Evolutionary conservation across 2,329 filamentous ascomycete genomes (phyloP), one percentile per base, ranked within the genome.

Genomic region (Arthrinium phaeospermum): DNA sequence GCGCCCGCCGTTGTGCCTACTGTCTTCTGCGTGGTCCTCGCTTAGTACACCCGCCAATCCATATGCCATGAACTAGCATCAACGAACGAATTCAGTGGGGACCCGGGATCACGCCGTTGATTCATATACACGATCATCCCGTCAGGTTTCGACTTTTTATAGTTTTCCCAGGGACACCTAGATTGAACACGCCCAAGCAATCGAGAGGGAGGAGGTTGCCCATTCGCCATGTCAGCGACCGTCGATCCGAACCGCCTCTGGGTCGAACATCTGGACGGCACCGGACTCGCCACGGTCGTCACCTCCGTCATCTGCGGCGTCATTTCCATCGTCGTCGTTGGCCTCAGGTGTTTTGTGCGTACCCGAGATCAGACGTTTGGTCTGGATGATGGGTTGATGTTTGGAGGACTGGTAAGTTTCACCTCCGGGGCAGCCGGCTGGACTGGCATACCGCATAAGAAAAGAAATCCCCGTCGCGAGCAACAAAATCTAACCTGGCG

Each of bases 351-450:
- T 14, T 73, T 70, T 6, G 68, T 75, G n/a, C 71, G 73, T 19
- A 2, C 37, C 14, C 12, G 22, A 14, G 74, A 75, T 3, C 47
- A 57, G 8, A 64, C 67, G 7, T 73, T 75, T 45, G 73, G 74
- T 12, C 41, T 71, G 44, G 73, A 73, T 37, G 74, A 75, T 45
- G 70, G 70, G 5, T 51, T 75, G 19, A 74, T 75, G 71, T 34
- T 72, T 4, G 72, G 70, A 30, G 74, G 74, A 30, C 46, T 72
- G 30, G 73, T 75, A 72, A 67, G 68, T 70, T 37, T 34, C 67
- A 49, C 37, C 30, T 37, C 19, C 30, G 53, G 30, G 30, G 30
- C 30, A 5, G 22, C 57, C 57, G 19, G 19, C 30, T 30, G 7
- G 27, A 49, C 46, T 49, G 34, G 24, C 27, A 30, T 30, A 4